Percentiles rank a stretch among this genome's conserved stretches.
Evolutionary conservation across 768 basidiomycete species (phyloP).

Genomic region (Nidularia sp.): DNA sequence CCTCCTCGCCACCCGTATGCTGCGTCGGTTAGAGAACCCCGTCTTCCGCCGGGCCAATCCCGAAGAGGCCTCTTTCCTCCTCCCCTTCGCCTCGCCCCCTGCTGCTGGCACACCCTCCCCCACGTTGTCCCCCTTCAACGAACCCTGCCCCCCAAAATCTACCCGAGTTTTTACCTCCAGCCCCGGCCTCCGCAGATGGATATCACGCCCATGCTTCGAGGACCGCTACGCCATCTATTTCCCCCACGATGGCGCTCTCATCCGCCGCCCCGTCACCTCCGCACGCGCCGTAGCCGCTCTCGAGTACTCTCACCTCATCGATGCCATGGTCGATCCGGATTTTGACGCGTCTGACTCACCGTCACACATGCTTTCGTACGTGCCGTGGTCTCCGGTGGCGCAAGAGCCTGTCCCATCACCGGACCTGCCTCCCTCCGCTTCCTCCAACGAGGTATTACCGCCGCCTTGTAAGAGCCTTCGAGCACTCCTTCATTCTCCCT

Average conservation of each 20-base stretch:
- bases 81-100: conserved; percentile 32
- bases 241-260: conserved; percentile 28
- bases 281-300: conserved; percentile 63
- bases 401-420: conserved; percentile 7
- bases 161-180: conserved; percentile 36
- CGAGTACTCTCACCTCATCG: conserved; percentile 67
- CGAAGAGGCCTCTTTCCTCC: conserved; percentile 39
- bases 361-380: background rate
- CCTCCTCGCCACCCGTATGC: conserved; percentile 49
- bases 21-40: conserved; percentile 35
- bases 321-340: conserved; percentile 55
- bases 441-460: background rate
- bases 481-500: no score
- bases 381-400: conserved; percentile 5
- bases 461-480: background rate
- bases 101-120: conserved; percentile 16
- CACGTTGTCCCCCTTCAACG: conserved; percentile 19
- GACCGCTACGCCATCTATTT: conserved; percentile 60
- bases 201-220: conserved; percentile 71
- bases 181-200: conserved; percentile 64
- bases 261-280: conserved; percentile 39
- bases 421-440: conserved; percentile 4
- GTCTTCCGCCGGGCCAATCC: conserved; percentile 25
- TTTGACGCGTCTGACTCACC: conserved; percentile 14
- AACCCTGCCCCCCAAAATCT: conserved; percentile 25